These are phyloP conservation scores for Arxiozyma slooffiae DNA, from an alignment of 1,139 yeast species.

Conservation along the genomic window DNA sequence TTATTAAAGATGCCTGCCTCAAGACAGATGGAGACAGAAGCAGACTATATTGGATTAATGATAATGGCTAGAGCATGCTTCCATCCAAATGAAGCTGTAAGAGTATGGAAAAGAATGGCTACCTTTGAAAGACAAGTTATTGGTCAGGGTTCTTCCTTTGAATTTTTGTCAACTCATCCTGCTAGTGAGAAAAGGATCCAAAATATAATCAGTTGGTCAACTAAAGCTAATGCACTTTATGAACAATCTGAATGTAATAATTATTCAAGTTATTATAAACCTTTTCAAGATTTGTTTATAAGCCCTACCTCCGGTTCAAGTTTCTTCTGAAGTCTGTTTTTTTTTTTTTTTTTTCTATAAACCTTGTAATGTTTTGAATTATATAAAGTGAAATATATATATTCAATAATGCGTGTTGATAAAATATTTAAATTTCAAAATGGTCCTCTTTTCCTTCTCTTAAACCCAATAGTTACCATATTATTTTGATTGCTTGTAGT, in stretches of 20 bases:
- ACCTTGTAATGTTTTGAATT: background rate
- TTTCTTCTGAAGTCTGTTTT: background rate
- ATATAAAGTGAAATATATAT: background rate
- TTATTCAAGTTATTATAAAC: conserved; percentile 12
- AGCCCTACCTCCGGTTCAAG: conserved; percentile 1
- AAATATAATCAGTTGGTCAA: conserved; percentile 64
- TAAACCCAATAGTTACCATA: conserved; percentile 19
- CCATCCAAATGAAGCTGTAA: conserved; percentile 61
- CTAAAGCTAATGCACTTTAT: conserved; percentile 43
- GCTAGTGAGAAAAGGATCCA: conserved; percentile 62
- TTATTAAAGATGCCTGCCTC: conserved; percentile 72
- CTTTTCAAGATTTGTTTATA: conserved; percentile 15
- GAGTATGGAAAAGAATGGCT: conserved; percentile 77
- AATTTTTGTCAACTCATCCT: conserved; percentile 85
- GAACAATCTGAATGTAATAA: conserved; percentile 25
- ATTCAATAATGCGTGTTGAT: conserved; percentile 1
- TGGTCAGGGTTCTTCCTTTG: conserved; percentile 35
- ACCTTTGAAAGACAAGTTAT: conserved; percentile 38
- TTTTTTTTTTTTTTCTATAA: no score
- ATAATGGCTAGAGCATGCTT: conserved; percentile 86
- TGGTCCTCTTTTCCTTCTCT: conserved; percentile 20
- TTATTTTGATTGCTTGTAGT: background rate
- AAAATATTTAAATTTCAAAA: conserved; percentile 6
- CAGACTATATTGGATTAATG: conserved; percentile 88
- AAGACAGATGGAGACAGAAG: conserved; percentile 90